Percentiles rank a stretch among this genome's conserved stretches.
These are phyloP conservation scores for Calvatia gigantea DNA, from an alignment of 768 basidiomycete genomes.

Conservation along the genomic window DNA sequence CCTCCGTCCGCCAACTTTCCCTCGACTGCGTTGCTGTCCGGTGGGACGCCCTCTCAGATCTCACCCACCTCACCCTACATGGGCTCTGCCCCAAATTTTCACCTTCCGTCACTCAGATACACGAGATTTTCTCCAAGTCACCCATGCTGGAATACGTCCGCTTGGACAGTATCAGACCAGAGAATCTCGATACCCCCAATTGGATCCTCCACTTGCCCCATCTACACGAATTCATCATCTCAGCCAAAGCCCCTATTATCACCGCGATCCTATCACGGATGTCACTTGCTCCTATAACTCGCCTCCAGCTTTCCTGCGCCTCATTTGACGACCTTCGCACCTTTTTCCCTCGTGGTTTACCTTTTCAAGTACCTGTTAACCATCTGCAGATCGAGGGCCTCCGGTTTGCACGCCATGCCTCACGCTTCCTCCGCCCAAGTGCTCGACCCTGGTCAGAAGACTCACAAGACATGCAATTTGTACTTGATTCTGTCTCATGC, in stretches of 20 bases:
- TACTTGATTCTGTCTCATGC: slow-evolving; percentile 23
- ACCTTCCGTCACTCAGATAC: slow-evolving; percentile 31
- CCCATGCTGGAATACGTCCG: slow-evolving; percentile 30
- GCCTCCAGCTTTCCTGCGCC: slow-evolving; percentile 27
- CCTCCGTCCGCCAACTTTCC: slow-evolving; percentile 27
- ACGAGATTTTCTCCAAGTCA: slow-evolving; percentile 28
- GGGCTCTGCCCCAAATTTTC: slow-evolving; percentile 26
- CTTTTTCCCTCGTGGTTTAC: slow-evolving; percentile 25
- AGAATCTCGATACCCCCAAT: slow-evolving; percentile 2
- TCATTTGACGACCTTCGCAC: slow-evolving; percentile 21
- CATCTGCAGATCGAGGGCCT: slow-evolving; percentile 6
- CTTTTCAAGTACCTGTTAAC: slow-evolving; percentile 12
- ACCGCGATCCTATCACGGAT: slow-evolving; percentile 23
- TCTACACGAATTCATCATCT: slow-evolving; percentile 28
- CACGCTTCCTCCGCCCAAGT: slow-evolving; percentile 17
- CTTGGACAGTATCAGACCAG: slow-evolving; percentile 26
- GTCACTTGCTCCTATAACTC: slow-evolving; percentile 19
- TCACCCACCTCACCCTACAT: slow-evolving; percentile 32
- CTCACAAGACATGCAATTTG: slow-evolving; percentile 14
- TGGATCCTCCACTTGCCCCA: slow-evolving; percentile 18
- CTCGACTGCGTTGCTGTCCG: slow-evolving; percentile 31
- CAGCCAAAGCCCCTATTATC: slow-evolving; percentile 22
- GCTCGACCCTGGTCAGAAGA: slow-evolving; percentile 21
- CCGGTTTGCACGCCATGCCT: slow-evolving; percentile 23
- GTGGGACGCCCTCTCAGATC: slow-evolving; percentile 29